Conservation (phyloP, 2,329 filamentous ascomycete species). For the Aspergillus brasiliensis region DNA sequence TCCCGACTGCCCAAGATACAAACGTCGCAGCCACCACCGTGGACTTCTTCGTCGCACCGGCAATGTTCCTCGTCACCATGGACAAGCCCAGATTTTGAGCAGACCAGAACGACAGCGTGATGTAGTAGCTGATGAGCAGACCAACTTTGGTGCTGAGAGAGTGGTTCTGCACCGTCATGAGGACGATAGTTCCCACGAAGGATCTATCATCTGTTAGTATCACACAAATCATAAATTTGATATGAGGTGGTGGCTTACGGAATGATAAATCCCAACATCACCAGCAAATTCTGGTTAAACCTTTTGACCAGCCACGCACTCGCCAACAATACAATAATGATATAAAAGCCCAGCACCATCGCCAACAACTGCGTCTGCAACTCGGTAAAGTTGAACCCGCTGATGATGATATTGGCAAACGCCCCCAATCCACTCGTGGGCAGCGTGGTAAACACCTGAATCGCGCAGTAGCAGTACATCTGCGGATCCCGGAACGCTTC, state of each 20-base stretch:
- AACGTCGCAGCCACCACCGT: constrained; percentile 70
- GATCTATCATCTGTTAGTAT: constrained; percentile 50
- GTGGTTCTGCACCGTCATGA: constrained; percentile 67
- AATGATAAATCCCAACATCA: constrained; percentile 67
- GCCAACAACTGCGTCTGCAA: constrained; percentile 72
- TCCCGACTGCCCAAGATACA: constrained; percentile 68
- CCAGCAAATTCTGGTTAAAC: constrained; percentile 67
- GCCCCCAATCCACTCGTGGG: constrained; percentile 72
- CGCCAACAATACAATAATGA: constrained; percentile 68
- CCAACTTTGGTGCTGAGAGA: constrained; percentile 63
- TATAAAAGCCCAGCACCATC: constrained; percentile 72
- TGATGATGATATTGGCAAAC: constrained; percentile 75
- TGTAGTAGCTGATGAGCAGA: constrained; percentile 73
- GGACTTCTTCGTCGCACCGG: constrained; percentile 73
- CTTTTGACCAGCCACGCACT: constrained; percentile 70
- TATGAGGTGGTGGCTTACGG: constrained; percentile 53
- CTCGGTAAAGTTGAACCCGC: constrained; percentile 64
- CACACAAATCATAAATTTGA: neutral
- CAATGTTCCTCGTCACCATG: constrained; percentile 69
- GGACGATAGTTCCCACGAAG: constrained; percentile 70
- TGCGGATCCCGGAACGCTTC: constrained; percentile 67
- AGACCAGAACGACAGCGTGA: constrained; percentile 76
- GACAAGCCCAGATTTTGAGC: constrained; percentile 68
- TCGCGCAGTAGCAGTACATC: constrained; percentile 64
- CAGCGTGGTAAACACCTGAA: constrained; percentile 71